A percentile compares a stretch with the other conserved stretches of the same genome.
Evolutionary conservation across 1,139 yeast species (phyloP).

Genomic region (Eremothecium gossypii): DNA sequence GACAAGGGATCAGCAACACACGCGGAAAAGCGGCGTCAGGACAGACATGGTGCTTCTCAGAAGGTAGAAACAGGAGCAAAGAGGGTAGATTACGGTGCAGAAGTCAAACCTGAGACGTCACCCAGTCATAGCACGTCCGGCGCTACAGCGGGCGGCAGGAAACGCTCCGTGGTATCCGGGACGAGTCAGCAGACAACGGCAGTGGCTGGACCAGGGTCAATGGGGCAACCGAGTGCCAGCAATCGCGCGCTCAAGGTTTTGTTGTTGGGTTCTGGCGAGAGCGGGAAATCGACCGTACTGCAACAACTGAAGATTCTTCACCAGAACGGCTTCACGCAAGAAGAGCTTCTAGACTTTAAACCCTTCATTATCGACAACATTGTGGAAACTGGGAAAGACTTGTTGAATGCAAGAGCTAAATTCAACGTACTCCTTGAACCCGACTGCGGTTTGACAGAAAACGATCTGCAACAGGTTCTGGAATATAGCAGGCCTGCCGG

Average conservation of each 20-base stretch:
- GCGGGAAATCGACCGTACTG: conserved; percentile 69
- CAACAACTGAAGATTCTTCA: conserved; percentile 69
- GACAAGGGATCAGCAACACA: conserved; percentile 6
- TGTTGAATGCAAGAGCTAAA: conserved; percentile 36
- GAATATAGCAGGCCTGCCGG: conserved; percentile 32
- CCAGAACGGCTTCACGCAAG: conserved; percentile 56
- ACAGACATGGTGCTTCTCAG: not conserved
- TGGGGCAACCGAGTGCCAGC: not conserved
- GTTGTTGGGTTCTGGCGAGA: conserved; percentile 68
- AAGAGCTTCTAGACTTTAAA: conserved; percentile 55
- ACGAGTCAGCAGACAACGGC: conserved; percentile 15
- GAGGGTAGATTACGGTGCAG: not conserved
- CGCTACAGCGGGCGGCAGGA: not conserved
- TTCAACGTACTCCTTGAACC: conserved; percentile 21
- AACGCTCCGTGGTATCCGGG: conserved; percentile 11
- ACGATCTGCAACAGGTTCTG: conserved; percentile 41
- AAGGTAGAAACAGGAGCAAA: not conserved
- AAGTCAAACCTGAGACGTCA: conserved; percentile 3
- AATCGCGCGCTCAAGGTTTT: conserved; percentile 50
- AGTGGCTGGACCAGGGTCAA: conserved; percentile 1
- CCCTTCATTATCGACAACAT: conserved; percentile 64
- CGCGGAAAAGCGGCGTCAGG: not conserved
- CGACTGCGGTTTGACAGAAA: conserved; percentile 24
- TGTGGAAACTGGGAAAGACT: conserved; percentile 53
- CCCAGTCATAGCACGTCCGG: conserved; percentile 6